Evolutionary conservation across 2,329 filamentous ascomycete species (phyloP).

Genomic region (Monilinia fructicola): DNA sequence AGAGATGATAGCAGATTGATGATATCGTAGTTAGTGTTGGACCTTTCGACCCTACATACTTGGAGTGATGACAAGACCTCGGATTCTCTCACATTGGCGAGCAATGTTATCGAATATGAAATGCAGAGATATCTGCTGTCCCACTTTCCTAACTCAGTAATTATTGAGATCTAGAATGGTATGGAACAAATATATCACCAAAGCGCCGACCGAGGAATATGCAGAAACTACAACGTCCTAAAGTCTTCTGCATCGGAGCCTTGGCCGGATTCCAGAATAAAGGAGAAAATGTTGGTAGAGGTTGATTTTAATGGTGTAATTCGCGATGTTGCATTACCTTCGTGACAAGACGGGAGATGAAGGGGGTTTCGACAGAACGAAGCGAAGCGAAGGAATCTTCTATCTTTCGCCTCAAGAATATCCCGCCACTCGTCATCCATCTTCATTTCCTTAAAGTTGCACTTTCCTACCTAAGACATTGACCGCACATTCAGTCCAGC

Average conservation of each 20-base stretch:
- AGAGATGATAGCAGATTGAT: background rate
- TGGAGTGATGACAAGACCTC: background rate
- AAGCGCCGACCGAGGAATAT: background rate
- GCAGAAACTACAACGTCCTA: background rate
- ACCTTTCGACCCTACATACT: background rate
- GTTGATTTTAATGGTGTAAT: background rate
- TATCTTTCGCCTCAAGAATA: background rate
- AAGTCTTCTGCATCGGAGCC: background rate
- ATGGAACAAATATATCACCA: background rate
- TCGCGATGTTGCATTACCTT: background rate
- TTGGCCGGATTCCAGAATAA: background rate
- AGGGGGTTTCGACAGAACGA: background rate
- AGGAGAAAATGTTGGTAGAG: background rate
- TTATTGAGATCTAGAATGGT: background rate
- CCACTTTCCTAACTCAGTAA: background rate
- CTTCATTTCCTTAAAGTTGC: slow-evolving; percentile 6
- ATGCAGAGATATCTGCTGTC: background rate
- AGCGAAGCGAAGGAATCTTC: slow-evolving; percentile 4
- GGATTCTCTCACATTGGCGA: background rate
- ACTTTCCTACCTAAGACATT: slow-evolving; percentile 1
- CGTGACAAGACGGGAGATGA: background rate
- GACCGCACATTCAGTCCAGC: background rate
- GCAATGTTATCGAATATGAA: background rate
- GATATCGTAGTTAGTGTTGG: background rate
- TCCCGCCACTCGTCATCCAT: background rate